Evolutionary conservation across 305 asterid species (phyloP).

Genomic region (Fraxinus angustifolia): DNA sequence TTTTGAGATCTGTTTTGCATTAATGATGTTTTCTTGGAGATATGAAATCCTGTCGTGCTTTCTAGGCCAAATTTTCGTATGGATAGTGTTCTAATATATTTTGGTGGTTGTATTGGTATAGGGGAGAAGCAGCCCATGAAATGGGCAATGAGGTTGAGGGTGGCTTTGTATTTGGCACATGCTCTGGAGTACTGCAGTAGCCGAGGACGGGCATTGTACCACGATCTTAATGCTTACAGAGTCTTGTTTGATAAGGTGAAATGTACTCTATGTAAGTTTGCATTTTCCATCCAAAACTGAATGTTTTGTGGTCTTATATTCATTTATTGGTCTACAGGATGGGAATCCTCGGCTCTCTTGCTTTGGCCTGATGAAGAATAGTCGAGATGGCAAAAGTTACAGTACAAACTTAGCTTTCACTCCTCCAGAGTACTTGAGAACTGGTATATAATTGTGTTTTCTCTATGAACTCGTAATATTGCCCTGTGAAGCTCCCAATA

Average conservation of each 20-base stretch:
- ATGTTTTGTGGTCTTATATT: slow-evolving; percentile 8
- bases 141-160: slow-evolving; percentile 83
- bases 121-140: slow-evolving; percentile 78
- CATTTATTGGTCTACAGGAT: slow-evolving; percentile 34
- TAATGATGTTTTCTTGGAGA: background rate
- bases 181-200: slow-evolving; percentile 67
- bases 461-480: slow-evolving; percentile 4
- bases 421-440: slow-evolving; percentile 72
- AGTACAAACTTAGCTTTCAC: slow-evolving; percentile 72
- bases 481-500: background rate
- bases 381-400: slow-evolving; percentile 75
- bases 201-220: slow-evolving; percentile 61
- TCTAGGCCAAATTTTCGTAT: background rate
- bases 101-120: slow-evolving; percentile 23
- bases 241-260: slow-evolving; percentile 61
- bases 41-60: background rate
- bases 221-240: slow-evolving; percentile 75
- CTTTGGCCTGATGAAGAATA: slow-evolving; percentile 72
- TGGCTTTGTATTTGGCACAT: slow-evolving; percentile 58
- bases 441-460: slow-evolving; percentile 35
- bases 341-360: slow-evolving; percentile 68
- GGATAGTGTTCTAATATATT: background rate
- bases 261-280: background rate
- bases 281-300: background rate
- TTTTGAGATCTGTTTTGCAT: background rate